Conservation (phyloP, 192 early-diverging fungal species). For the Funneliformis geosporum region DNA sequence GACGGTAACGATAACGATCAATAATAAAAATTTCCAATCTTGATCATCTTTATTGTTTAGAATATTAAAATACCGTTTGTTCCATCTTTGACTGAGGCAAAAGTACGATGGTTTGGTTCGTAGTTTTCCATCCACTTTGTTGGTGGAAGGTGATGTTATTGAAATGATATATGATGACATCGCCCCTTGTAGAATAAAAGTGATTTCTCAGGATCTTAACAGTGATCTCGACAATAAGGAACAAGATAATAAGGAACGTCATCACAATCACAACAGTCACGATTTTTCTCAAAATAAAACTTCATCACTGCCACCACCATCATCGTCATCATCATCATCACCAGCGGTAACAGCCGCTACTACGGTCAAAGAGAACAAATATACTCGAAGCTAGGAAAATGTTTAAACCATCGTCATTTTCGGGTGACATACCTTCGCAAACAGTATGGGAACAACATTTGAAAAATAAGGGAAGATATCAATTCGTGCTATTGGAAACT, state of each 20-base stretch:
- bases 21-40: background rate
- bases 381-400: slow-evolving; percentile 36
- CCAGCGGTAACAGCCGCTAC: no score
- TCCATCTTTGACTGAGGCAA: slow-evolving; percentile 69
- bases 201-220: slow-evolving; percentile 17
- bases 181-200: slow-evolving; percentile 69
- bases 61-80: slow-evolving; percentile 72
- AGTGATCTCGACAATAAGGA: no score
- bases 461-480: slow-evolving; percentile 56
- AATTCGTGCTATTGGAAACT: slow-evolving; percentile 71
- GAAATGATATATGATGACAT: slow-evolving; percentile 82
- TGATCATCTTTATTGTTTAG: slow-evolving; percentile 39
- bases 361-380: no score
- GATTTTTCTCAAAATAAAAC: no score
- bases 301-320: no score
- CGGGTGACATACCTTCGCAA: slow-evolving; percentile 47
- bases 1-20: no score
- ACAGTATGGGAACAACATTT: slow-evolving; percentile 45
- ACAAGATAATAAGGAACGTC: no score
- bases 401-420: slow-evolving; percentile 67
- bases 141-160: slow-evolving; percentile 84
- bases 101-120: slow-evolving; percentile 71
- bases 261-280: no score
- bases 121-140: slow-evolving; percentile 65
- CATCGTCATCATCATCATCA: no score